Base-by-base conservation (phyloP, 306 rosid genomes). In the Trichosanthes truncata region DNA sequence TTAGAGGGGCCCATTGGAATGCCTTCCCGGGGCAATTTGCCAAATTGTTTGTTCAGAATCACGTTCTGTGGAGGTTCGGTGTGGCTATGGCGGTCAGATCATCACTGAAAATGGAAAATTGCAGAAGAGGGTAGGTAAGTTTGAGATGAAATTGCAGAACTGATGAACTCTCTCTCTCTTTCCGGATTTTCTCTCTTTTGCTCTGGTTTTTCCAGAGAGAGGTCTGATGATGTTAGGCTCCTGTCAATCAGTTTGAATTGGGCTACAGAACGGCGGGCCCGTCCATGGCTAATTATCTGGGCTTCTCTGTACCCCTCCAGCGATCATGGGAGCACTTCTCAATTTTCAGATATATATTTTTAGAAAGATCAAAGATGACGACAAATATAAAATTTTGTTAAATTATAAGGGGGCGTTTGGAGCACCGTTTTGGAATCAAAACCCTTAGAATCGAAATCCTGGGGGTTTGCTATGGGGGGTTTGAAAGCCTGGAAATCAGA, bases 221-320 rank as follows among this genome's bases (percentile, higher is more conserved):
- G 53, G n/a, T 69, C 6, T 9, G 25, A 9, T 25, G 55, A 71
- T 40, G 15, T 13, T n/a, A 40, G 33, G 75, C 33, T n/a, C 33
- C 10, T 43, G 75, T 11, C 55, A 69, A 12, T 71, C 21, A 7
- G 76, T 43, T 71, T 11, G 17, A 71, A 43, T 43, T 71, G 76
- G 76, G 76, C 76, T 69, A 23, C 76, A 41, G 15, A 69, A 40
- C 1, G 29, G 76, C 52, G 33, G 76, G 77, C 40, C 77, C 77
- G 57, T 17, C 20, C 33, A 41, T 41, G 35, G 18, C 53, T 36
- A 12, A 45, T 45, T 25, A 71, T 72, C 77, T 72, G 77, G 77
- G 77, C 77, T 71, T 45, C n/a, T 72, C 35, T 40, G 3, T 35
- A 3, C 2, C 21, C 5, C 23, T 33, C 3, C 13, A 38, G 29